Conservation (phyloP, 2,329 filamentous ascomycete genomes). For the Fonsecaea nubica region DNA sequence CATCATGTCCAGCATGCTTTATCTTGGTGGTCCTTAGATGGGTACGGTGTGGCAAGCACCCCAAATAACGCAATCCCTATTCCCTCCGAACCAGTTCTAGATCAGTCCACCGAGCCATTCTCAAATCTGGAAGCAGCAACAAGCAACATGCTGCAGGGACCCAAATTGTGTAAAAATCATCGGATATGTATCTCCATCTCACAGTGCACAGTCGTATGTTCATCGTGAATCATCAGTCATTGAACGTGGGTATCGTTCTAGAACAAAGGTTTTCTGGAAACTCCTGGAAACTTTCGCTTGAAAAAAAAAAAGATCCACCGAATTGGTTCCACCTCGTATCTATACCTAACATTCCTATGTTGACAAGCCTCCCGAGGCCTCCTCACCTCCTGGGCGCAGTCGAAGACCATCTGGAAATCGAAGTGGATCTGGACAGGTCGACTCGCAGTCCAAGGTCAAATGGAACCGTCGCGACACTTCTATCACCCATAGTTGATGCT, state of each 20-base stretch:
- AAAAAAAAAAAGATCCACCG: not conserved
- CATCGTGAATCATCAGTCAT: not conserved
- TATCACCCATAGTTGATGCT: conserved; percentile 32
- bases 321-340: not conserved
- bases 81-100: not conserved
- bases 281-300: not conserved
- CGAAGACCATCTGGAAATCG: conserved; percentile 32
- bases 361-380: not conserved
- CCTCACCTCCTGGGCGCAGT: conserved; percentile 3
- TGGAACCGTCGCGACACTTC: conserved; percentile 30
- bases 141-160: not conserved
- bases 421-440: conserved; percentile 20
- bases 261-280: conserved; percentile 4
- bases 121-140: not conserved
- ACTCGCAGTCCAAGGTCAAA: conserved; percentile 32
- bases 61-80: not conserved
- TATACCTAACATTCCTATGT: not conserved
- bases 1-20: not conserved
- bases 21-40: not conserved
- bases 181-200: not conserved
- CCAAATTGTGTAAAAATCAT: not conserved
- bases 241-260: not conserved
- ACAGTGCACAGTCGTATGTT: not conserved
- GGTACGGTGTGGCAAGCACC: not conserved
- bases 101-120: not conserved